These are phyloP conservation scores for Hypoxylon sp. DNA, from an alignment of 2,329 filamentous ascomycete genomes.

Conservation along the genomic window DNA sequence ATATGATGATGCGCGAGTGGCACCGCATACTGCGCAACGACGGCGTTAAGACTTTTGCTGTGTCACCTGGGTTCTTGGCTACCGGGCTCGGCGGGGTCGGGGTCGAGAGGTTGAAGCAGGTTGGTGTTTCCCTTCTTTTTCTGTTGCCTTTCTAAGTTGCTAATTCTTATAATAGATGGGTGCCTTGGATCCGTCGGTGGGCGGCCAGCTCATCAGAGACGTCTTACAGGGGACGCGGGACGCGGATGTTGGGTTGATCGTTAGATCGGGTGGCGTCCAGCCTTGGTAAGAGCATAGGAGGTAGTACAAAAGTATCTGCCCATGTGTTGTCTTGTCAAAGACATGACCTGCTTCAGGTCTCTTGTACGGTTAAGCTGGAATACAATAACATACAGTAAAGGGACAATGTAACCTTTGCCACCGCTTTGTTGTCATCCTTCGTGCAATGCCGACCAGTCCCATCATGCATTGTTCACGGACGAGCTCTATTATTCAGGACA, in stretches of 20 bases:
- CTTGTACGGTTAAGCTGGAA: neutral
- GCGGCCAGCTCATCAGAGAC: constrained; percentile 40
- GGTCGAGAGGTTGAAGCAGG: constrained; percentile 32
- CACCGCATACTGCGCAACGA: constrained; percentile 53
- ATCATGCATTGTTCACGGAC: constrained; percentile 11
- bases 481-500: neutral
- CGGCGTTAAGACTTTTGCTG: constrained; percentile 57
- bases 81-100: constrained; percentile 52
- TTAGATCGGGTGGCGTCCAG: constrained; percentile 35
- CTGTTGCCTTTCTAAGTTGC: neutral
- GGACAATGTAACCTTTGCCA: neutral
- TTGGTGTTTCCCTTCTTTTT: constrained; percentile 23
- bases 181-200: constrained; percentile 37
- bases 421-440: neutral
- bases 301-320: neutral
- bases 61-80: constrained; percentile 59
- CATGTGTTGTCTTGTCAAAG: neutral
- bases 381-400: neutral
- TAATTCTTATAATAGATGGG: constrained; percentile 34
- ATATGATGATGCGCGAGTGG: constrained; percentile 59
- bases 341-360: neutral
- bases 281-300: constrained; percentile 35
- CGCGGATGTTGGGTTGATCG: constrained; percentile 39
- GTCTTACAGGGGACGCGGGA: constrained; percentile 42
- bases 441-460: neutral